A percentile compares a stretch with the other conserved stretches of the same genome.
These are phyloP conservation scores for Mycena capillaripes DNA, from an alignment of 768 basidiomycete species.

Conservation along the genomic window DNA sequence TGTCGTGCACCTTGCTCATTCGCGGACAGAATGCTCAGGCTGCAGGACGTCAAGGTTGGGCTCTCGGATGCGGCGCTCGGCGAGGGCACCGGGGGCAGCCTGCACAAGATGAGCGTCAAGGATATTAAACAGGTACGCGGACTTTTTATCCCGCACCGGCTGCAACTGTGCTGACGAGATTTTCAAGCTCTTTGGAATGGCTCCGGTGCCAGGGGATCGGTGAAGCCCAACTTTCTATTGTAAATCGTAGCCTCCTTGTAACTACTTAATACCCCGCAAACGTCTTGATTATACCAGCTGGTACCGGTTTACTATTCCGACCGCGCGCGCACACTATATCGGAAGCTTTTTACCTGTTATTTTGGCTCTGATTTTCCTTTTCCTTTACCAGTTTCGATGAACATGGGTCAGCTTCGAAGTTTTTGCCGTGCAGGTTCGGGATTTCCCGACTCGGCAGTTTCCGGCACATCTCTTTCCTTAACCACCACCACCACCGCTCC, in stretches of 20 bases:
- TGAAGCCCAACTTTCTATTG: neutral
- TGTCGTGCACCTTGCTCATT: neutral
- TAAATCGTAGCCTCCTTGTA: neutral
- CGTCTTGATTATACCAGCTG: no score
- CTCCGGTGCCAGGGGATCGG: neutral
- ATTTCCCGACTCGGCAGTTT: no score
- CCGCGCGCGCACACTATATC: no score
- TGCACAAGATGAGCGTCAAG: constrained; percentile 77
- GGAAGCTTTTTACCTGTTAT: no score
- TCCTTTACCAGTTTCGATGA: no score
- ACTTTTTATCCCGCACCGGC: neutral
- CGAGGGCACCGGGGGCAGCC: constrained; percentile 72
- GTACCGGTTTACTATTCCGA: no score
- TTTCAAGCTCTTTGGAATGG: constrained; percentile 56
- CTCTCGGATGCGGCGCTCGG: constrained; percentile 80
- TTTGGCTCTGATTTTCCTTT: no score
- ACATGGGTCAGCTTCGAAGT: no score
- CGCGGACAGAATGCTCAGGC: constrained; percentile 68
- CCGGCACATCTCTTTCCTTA: no score
- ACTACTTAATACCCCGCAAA: neutral
- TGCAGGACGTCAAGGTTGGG: constrained; percentile 79
- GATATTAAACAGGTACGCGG: constrained; percentile 74
- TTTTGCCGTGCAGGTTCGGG: no score
- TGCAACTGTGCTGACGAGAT: neutral
- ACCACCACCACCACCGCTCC: no score